Conservation (phyloP, 2,329 filamentous ascomycete species). For the Penicillium sp. region DNA sequence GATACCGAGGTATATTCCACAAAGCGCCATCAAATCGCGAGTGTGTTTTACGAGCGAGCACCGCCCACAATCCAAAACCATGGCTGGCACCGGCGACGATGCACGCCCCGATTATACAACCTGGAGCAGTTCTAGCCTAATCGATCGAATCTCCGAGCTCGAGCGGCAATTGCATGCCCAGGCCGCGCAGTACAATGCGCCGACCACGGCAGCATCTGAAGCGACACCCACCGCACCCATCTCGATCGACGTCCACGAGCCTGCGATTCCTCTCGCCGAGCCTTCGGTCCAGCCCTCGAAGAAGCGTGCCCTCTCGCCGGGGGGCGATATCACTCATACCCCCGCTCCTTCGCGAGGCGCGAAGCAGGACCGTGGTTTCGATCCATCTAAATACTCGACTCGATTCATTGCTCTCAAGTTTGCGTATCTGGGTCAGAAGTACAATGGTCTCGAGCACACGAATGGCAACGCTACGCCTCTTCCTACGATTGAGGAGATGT, state of each 20-base stretch:
- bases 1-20: constrained; percentile 12
- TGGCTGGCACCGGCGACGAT: constrained; percentile 20
- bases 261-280: constrained; percentile 17
- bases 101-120: constrained; percentile 54
- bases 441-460: constrained; percentile 91
- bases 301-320: constrained; percentile 19
- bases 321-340: constrained; percentile 25
- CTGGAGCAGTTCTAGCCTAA: constrained; percentile 68
- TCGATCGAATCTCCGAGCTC: constrained; percentile 65
- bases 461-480: constrained; percentile 64
- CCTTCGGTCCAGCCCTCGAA: constrained; percentile 7
- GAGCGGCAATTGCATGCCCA: constrained; percentile 63
- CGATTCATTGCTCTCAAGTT: constrained; percentile 88
- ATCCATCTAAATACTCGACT: constrained; percentile 77
- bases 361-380: constrained; percentile 58
- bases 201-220: constrained; percentile 5
- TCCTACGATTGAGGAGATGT: constrained; percentile 84
- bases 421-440: constrained; percentile 85
- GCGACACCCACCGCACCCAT: constrained; percentile 9
- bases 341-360: constrained; percentile 27
- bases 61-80: constrained; percentile 18
- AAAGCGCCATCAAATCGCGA: constrained; percentile 8
- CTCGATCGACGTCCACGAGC: constrained; percentile 17
- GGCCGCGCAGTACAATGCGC: constrained; percentile 35
- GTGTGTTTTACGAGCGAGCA: constrained; percentile 12